phyloP scores from a whole-genome alignment of 306 rosid species.

The Dalbergia cochinchinensis region DNA sequence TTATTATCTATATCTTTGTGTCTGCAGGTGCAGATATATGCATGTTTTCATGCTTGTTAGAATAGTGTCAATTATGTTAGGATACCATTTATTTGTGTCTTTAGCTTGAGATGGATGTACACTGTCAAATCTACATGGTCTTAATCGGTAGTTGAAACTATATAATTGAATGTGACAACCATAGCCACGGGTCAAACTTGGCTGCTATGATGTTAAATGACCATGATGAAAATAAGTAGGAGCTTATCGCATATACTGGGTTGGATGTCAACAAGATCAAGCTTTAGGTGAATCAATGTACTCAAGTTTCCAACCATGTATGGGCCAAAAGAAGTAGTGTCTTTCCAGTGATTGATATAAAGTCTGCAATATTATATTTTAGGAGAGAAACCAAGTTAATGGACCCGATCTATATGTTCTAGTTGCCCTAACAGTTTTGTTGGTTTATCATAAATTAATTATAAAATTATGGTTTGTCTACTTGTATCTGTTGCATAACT shows the following conservation, averaged over 20 bases:
- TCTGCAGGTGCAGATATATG: constrained; percentile 24
- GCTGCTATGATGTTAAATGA: constrained; percentile 35
- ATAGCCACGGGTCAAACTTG: constrained; percentile 45
- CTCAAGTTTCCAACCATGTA: constrained; percentile 31
- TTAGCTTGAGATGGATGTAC: constrained; percentile 41
- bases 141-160: constrained; percentile 28
- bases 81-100: neutral
- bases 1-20: constrained; percentile 1
- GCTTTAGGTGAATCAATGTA: constrained; percentile 38
- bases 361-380: neutral
- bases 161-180: constrained; percentile 39
- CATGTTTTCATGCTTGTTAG: constrained; percentile 22
- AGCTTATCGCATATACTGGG: constrained; percentile 20
- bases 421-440: constrained; percentile 17
- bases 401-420: constrained; percentile 8
- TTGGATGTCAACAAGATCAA: constrained; percentile 32
- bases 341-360: neutral
- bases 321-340: constrained; percentile 33
- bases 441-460: neutral
- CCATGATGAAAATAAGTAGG: constrained; percentile 18
- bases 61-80: neutral
- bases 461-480: neutral
- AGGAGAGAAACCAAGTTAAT: constrained; percentile 15
- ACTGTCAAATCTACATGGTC: neutral
- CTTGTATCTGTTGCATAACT: neutral